Base-by-base conservation (phyloP, 1,284 basidiomycete species). In the Boletellus dicymbophilus region DNA sequence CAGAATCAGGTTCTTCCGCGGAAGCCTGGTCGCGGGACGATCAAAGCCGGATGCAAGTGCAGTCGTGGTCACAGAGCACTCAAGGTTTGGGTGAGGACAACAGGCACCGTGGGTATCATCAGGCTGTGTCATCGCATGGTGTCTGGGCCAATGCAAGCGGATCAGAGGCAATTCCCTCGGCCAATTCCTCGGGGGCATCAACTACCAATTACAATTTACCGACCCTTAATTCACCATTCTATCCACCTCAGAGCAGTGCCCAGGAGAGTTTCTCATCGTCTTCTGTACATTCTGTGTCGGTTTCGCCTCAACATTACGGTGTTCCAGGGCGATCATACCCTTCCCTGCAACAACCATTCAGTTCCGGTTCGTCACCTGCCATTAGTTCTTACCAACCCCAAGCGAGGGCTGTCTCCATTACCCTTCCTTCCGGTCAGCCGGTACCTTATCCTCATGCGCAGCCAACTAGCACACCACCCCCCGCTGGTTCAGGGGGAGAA, bases 221-320 rank as follows among this genome's bases (percentile, higher is more conserved):
- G 28, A 75, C 74, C 18, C 61, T 75, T 37, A 74, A 54, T 53
- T 71, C 78, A 20, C 69, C 78, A 7, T 80, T 76, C 64, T 76
- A 70, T 66, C 74, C 79, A 49, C 48, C 58, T 33, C 65, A 68
- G 52, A 65, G 41, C 67, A 53, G 40, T 44, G 33, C 49, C 26
- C 68, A 52, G 25, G 60, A 46, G 23, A 53, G 40, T 46, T 65
- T 59, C 47, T 27, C 58, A 22, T 37, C 64, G 20, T 52, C 63
- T 43, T 57, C 60, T 27, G 65, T 64, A 40, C 61, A 66, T 16
- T 63, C 74, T 40, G 48, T 53, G 31, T 55, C 65, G n/a, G 52
- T 58, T 25, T 58, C 66, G 48, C 49, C 70, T 34, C 72, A 70
- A 39, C 60, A 51, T 18, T 67, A 63, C 36, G 36, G 50, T 39